Evolutionary conservation across 2,329 filamentous ascomycete species (phyloP), one percentile per base, ranked within the genome.

Genomic region (Fusarium compactum): DNA sequence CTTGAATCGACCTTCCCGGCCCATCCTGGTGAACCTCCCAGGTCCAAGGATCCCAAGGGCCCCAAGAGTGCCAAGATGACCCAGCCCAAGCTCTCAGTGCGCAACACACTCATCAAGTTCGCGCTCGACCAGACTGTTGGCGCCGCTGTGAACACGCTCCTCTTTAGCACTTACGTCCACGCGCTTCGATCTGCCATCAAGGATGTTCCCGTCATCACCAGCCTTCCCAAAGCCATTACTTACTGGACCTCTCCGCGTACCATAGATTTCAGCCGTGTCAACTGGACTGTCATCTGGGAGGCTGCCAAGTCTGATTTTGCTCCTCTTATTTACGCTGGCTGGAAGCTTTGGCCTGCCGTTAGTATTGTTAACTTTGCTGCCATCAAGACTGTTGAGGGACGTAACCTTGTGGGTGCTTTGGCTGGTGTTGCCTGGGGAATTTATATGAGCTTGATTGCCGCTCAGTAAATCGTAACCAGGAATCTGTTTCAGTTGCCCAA

Each of bases 1-100:
- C 85, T 97, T 55, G 94, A 97, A 80, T 82, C 86, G 8, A 81
- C 84, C 6, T 97, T 94, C 76, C 94, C 94, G 0, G 90, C 91
- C 1, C 86, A 88, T 72, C 85, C 85, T 54, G 78, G 55, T 18
- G 47, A 72, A 61, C 25, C 60, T 80, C 83, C 85, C 69, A 80
- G 79, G 18, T 76, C 76, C 45, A 78, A 82, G 62, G 76, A 77
- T 45, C 63, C 73, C 24, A 78, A 82, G 60, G 76, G 77, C 47
- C 63, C 73, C 22, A 78, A 82, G 61, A 76, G 34, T 15, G 25
- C 30, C 16, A 55, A 41, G 25, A 62, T 62, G 34, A 76, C 72
- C 1, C 62, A 69, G 15, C 82, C 84, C 47, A 85, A 83, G 66
- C 83, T 91, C 57, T 89, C 88, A 77, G 79, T 89, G 66, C 80